Conservation (phyloP, 805 yeast species). For the Yarrowia keelungensis region DNA sequence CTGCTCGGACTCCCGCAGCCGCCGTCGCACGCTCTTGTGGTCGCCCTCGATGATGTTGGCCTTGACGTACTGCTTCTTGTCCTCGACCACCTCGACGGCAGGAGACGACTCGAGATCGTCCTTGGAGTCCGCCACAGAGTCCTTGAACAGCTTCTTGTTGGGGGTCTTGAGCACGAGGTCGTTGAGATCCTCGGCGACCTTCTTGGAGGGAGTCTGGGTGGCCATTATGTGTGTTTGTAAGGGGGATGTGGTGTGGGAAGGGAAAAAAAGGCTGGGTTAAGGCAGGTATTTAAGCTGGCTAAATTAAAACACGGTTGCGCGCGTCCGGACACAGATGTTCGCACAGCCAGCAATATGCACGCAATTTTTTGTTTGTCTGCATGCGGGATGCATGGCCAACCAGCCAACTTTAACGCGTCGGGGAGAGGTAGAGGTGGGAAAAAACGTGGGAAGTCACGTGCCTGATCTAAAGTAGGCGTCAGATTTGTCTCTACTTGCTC, state of each 20-base stretch:
- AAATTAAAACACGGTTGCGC: slow-evolving; percentile 36
- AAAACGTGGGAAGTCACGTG: too few relatives aligned
- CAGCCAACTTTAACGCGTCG: slow-evolving; percentile 19
- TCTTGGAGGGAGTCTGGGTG: slow-evolving; percentile 67
- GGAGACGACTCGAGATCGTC: slow-evolving; percentile 43
- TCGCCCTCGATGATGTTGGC: slow-evolving; percentile 26
- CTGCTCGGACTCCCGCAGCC: slow-evolving; percentile 34
- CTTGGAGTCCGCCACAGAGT: slow-evolving; percentile 54
- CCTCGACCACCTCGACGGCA: slow-evolving; percentile 42
- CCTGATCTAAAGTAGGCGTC: too few relatives aligned
- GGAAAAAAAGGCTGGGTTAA: background rate
- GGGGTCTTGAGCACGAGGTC: slow-evolving; percentile 57
- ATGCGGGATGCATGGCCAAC: background rate
- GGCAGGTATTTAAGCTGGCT: slow-evolving; percentile 20
- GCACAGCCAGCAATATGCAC: background rate
- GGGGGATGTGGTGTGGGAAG: background rate
- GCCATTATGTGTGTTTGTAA: slow-evolving; percentile 42
- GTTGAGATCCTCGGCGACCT: slow-evolving; percentile 63
- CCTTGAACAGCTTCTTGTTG: slow-evolving; percentile 55
- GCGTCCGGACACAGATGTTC: background rate
- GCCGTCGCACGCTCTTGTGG: slow-evolving; percentile 29
- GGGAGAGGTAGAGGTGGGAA: too few relatives aligned
- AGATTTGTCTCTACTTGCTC: too few relatives aligned
- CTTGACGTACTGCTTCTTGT: slow-evolving; percentile 35
- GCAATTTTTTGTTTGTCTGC: background rate